A percentile compares a stretch with the other conserved stretches of the same genome.
phyloP scores from a whole-genome alignment of 805 yeast genomes.

The Isabelozyma gotoi region DNA sequence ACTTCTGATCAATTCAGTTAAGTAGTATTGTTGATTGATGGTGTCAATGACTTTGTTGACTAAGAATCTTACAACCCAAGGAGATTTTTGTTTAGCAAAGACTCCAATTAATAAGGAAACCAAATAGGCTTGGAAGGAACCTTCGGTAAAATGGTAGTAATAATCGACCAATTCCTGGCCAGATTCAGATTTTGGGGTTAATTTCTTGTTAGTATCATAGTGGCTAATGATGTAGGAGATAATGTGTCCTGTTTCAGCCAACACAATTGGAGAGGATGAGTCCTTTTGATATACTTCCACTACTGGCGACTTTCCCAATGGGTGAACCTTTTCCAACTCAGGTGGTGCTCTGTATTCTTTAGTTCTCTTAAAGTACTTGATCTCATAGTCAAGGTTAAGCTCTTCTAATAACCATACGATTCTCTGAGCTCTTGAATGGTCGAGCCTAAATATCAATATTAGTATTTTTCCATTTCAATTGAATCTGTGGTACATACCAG shows the following conservation, averaged over 20 bases:
- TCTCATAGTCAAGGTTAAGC: slow-evolving; percentile 30
- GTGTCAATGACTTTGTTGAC: slow-evolving; percentile 18
- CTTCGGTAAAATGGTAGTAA: slow-evolving; percentile 60
- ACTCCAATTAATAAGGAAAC: slow-evolving; percentile 29
- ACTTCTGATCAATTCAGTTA: slow-evolving; percentile 19
- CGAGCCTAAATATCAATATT: slow-evolving; percentile 22
- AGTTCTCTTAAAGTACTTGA: slow-evolving; percentile 28
- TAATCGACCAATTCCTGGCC: slow-evolving; percentile 48
- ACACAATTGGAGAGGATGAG: slow-evolving; percentile 9
- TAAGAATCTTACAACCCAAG: slow-evolving; percentile 22
- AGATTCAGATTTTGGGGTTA: slow-evolving; percentile 37
- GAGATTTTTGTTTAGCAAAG: slow-evolving; percentile 26
- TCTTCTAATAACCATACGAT: slow-evolving; percentile 39
- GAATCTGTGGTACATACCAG: slow-evolving; percentile 15
- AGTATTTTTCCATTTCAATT: background rate
- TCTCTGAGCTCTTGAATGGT: slow-evolving; percentile 35
- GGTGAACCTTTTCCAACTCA: slow-evolving; percentile 30
- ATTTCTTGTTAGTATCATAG: slow-evolving; percentile 43
- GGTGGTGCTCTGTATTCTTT: slow-evolving; percentile 29
- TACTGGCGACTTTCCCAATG: slow-evolving; percentile 37
- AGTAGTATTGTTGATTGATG: slow-evolving; percentile 26
- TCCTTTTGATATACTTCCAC: slow-evolving; percentile 22
- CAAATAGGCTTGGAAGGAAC: slow-evolving; percentile 53
- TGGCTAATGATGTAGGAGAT: slow-evolving; percentile 49
- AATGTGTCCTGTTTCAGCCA: slow-evolving; percentile 65